A percentile compares a stretch with the other conserved stretches of the same genome.
Conservation (phyloP, 1,139 yeast species). For the Pichia sp. region DNA sequence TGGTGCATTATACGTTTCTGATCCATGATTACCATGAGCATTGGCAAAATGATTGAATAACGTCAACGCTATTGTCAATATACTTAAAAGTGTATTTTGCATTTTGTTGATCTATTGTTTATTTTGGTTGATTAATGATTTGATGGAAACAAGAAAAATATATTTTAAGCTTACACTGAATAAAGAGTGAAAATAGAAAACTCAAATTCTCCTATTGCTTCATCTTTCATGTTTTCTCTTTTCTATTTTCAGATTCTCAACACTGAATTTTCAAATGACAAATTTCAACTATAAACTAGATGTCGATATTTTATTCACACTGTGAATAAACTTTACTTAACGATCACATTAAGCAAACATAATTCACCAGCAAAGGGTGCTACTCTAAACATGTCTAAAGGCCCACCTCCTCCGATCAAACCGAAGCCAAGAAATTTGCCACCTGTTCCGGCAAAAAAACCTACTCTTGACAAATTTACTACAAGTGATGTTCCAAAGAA, state of each 20-base stretch:
- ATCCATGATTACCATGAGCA: constrained; percentile 6
- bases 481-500: neutral
- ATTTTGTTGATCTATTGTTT: neutral
- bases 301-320: too few species aligned
- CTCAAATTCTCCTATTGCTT: neutral
- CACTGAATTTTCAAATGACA: neutral
- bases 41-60: neutral
- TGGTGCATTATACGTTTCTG: constrained; percentile 5
- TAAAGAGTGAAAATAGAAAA: neutral
- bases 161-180: neutral
- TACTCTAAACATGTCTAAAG: constrained; percentile 12
- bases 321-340: neutral
- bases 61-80: neutral
- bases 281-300: too few species aligned
- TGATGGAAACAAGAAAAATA: neutral
- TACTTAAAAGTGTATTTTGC: neutral
- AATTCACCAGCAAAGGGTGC: neutral
- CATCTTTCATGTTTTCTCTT: neutral
- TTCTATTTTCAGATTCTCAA: neutral
- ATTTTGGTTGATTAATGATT: neutral
- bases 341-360: neutral
- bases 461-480: neutral
- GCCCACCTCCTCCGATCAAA: constrained; percentile 20
- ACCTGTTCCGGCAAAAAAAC: constrained; percentile 29
- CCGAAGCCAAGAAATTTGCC: constrained; percentile 24